Evolutionary conservation across 1,284 basidiomycete genomes (phyloP).

Genomic region (Leccinum pseudoinsigne): DNA sequence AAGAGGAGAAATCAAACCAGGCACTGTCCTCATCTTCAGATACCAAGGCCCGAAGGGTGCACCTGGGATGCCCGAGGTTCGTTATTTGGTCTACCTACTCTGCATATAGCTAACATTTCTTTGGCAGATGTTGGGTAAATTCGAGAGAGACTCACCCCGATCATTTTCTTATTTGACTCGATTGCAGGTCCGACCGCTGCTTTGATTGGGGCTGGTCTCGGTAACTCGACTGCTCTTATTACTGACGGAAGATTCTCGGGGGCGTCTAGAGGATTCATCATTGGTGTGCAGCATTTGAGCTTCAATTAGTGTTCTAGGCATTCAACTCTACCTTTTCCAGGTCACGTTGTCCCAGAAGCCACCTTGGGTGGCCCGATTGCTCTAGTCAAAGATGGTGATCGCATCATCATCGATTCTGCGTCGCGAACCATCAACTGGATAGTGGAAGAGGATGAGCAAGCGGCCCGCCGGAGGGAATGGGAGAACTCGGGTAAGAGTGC

Average conservation of each 20-base stretch:
- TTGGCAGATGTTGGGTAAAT: conserved; percentile 48
- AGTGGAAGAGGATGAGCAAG: conserved; percentile 81
- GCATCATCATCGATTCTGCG: conserved; percentile 79
- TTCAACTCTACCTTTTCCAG: conserved; percentile 35
- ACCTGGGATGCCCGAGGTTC: conserved; percentile 93
- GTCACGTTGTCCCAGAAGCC: conserved; percentile 94
- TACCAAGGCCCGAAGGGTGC: conserved; percentile 97
- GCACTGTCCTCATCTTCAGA: conserved; percentile 87
- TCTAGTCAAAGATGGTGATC: conserved; percentile 90
- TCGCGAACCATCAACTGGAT: conserved; percentile 81
- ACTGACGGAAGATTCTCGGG: conserved; percentile 98
- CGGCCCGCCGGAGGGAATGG: conserved; percentile 73
- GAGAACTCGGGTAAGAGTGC: conserved; percentile 58
- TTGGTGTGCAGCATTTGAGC: conserved; percentile 46
- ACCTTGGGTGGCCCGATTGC: conserved; percentile 94
- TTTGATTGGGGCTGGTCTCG: conserved; percentile 91
- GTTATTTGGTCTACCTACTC: conserved; percentile 17
- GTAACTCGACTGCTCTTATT: conserved; percentile 88
- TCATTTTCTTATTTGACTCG: conserved; percentile 9
- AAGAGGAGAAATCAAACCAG: conserved; percentile 81
- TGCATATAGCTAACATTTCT: conserved; percentile 5
- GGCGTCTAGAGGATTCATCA: conserved; percentile 62
- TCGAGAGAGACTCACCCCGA: background rate
- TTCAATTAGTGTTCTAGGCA: background rate
- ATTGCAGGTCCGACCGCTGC: conserved; percentile 79